These are phyloP conservation scores for Saccharomyces hybrid DNA, from an alignment of 1,139 yeast species.

Conservation along the genomic window DNA sequence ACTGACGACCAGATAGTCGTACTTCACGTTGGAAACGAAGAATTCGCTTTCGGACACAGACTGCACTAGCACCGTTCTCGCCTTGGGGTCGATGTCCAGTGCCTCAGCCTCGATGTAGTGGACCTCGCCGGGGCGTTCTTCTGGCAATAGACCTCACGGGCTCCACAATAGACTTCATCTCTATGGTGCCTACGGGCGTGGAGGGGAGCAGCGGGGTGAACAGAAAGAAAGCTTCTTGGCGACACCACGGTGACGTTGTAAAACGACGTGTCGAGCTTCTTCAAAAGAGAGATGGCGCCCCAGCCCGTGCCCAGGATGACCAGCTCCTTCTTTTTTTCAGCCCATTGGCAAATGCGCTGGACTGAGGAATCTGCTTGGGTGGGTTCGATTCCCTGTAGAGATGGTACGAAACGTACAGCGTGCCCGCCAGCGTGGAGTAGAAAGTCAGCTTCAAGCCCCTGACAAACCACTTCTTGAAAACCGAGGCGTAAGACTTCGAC, in stretches of 20 bases:
- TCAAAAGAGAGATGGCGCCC: slow-evolving; percentile 81
- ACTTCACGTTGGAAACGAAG: slow-evolving; percentile 45
- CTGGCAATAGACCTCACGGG: slow-evolving; percentile 73
- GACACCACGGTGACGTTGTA: slow-evolving; percentile 86
- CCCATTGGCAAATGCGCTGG: slow-evolving; percentile 55
- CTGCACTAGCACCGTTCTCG: slow-evolving; percentile 54
- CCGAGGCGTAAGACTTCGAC: not conserved
- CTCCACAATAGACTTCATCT: slow-evolving; percentile 81
- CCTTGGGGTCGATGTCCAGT: slow-evolving; percentile 64
- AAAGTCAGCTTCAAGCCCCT: not conserved
- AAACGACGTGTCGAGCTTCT: slow-evolving; percentile 74
- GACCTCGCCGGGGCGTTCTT: slow-evolving; percentile 68
- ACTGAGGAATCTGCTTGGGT: slow-evolving; percentile 49
- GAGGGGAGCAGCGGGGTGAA: slow-evolving; percentile 92
- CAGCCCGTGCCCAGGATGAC: slow-evolving; percentile 91
- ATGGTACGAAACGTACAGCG: slow-evolving; percentile 47
- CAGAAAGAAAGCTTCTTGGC: slow-evolving; percentile 88
- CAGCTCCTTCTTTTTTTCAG: slow-evolving; percentile 79
- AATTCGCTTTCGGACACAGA: slow-evolving; percentile 30
- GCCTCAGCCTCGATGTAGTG: slow-evolving; percentile 89
- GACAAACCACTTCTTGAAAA: not conserved
- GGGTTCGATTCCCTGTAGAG: slow-evolving; percentile 60
- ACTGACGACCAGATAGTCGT: slow-evolving; percentile 79
- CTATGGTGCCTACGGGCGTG: slow-evolving; percentile 89
- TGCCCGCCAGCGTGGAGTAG: slow-evolving; percentile 35